phyloP scores from a whole-genome alignment of 176 grass and related monocot genomes.

The Lolium rigidum region DNA sequence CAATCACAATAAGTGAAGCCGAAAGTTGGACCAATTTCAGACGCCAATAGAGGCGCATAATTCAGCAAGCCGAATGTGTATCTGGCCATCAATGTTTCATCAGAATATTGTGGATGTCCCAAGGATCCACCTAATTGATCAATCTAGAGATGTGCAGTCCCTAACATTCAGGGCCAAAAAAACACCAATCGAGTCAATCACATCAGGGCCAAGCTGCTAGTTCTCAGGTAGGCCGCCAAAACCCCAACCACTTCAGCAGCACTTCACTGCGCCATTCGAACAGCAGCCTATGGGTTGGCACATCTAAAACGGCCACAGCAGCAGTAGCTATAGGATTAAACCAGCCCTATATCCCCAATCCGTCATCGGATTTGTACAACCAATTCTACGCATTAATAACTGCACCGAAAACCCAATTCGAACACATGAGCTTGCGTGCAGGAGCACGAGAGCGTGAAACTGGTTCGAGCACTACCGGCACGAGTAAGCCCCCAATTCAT shows the following conservation, averaged over 20 bases:
- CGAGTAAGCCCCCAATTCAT: neutral
- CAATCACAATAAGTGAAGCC: neutral
- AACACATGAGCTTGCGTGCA: neutral
- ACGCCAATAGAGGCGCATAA: neutral
- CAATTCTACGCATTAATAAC: neutral
- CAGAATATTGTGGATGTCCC: neutral
- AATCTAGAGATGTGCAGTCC: neutral
- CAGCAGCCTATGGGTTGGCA: neutral
- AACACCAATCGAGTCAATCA: neutral
- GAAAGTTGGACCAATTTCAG: neutral
- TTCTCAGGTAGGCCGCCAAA: conserved; percentile 28
- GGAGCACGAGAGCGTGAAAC: too few relatives aligned
- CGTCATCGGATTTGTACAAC: neutral
- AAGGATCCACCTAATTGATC: neutral
- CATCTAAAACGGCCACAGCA: neutral
- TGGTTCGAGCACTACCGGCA: neutral
- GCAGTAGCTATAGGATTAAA: neutral
- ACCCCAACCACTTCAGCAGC: conserved; percentile 19
- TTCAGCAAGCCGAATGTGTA: neutral
- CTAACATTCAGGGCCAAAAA: neutral
- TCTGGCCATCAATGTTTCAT: neutral
- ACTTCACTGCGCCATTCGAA: neutral
- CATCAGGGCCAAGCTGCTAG: neutral
- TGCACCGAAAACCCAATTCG: neutral
- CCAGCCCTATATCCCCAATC: neutral